Percentiles rank a stretch among this genome's conserved stretches.
Evolutionary conservation across 169 alveolate species (phyloP).

Genomic region (Cryptosporidium ubiquitum): DNA sequence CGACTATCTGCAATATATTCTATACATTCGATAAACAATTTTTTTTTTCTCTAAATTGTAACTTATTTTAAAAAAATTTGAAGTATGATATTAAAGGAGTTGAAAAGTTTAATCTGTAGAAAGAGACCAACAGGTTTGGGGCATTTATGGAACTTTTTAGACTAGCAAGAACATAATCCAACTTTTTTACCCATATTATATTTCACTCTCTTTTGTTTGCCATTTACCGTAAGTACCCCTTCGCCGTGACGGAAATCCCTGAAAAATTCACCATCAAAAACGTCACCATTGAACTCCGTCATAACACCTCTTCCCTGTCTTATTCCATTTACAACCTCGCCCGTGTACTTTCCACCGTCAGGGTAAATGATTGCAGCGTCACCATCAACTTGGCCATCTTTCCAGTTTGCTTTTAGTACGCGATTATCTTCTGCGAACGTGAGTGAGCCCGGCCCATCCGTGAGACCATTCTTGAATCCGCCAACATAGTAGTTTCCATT

Average conservation of each 20-base stretch:
- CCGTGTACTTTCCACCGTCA: slow-evolving; percentile 78
- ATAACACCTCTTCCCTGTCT: slow-evolving; percentile 77
- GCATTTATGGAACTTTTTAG: neutral
- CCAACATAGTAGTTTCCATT: slow-evolving; percentile 76
- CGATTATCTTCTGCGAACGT: slow-evolving; percentile 71
- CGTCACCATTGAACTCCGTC: slow-evolving; percentile 84
- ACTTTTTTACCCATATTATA: slow-evolving; percentile 73
- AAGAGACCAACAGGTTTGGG: neutral
- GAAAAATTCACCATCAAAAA: slow-evolving; percentile 90
- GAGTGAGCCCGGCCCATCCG: slow-evolving; percentile 72
- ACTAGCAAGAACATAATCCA: slow-evolving; percentile 68
- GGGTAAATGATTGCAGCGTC: slow-evolving; percentile 69
- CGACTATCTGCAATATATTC: slow-evolving; percentile 20
- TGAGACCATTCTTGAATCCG: slow-evolving; percentile 68
- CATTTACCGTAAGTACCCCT: slow-evolving; percentile 52
- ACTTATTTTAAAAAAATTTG: slow-evolving; percentile 5
- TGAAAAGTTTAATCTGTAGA: neutral
- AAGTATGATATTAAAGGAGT: neutral
- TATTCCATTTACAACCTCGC: slow-evolving; percentile 75
- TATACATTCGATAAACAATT: slow-evolving; percentile 37
- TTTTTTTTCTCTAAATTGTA: slow-evolving; percentile 8
- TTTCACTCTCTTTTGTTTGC: slow-evolving; percentile 68
- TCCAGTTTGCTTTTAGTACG: slow-evolving; percentile 76
- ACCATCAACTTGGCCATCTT: slow-evolving; percentile 77
- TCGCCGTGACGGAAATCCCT: slow-evolving; percentile 73